Percentiles rank a stretch among this genome's conserved stretches.
Conservation (phyloP, 805 yeast species). For the Citeromyces nyonsensis region DNA sequence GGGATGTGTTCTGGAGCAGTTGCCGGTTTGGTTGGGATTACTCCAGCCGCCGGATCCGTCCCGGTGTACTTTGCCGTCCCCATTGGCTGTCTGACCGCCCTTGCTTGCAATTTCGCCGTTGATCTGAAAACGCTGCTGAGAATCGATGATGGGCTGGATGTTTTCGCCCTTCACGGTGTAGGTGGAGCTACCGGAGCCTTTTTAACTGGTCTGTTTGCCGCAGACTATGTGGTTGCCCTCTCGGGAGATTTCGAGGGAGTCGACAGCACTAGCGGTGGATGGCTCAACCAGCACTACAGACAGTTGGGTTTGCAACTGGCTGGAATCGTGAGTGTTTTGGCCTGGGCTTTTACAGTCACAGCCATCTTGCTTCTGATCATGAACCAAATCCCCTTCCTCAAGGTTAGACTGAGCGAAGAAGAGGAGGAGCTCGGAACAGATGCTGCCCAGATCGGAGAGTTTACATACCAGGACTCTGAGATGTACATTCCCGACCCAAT, state of each 20-base stretch:
- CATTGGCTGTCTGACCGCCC: constrained; percentile 67
- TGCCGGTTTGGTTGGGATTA: constrained; percentile 87
- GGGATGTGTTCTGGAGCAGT: constrained; percentile 91
- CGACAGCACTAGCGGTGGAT: constrained; percentile 62
- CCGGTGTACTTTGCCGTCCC: constrained; percentile 83
- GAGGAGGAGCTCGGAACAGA: constrained; percentile 86
- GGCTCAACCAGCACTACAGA: constrained; percentile 69
- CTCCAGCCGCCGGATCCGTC: constrained; percentile 95
- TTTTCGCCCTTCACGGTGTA: constrained; percentile 84
- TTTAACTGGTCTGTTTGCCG: constrained; percentile 85
- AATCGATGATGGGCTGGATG: constrained; percentile 93
- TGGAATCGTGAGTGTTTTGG: constrained; percentile 51
- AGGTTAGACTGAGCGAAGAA: constrained; percentile 71
- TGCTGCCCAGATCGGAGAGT: constrained; percentile 82
- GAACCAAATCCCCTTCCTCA: constrained; percentile 69
- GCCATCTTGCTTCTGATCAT: constrained; percentile 46
- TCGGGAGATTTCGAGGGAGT: constrained; percentile 48
- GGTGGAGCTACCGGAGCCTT: constrained; percentile 82
- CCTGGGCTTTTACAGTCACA: constrained; percentile 67
- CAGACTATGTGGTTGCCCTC: constrained; percentile 73
- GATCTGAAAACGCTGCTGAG: constrained; percentile 57
- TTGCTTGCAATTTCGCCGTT: constrained; percentile 74
- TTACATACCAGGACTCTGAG: constrained; percentile 56
- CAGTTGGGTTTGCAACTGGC: constrained; percentile 88
- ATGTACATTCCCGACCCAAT: constrained; percentile 67